Evolutionary conservation across 2,329 filamentous ascomycete genomes (phyloP), one percentile per base, ranked within the genome.

Genomic region (Hortaea werneckii): DNA sequence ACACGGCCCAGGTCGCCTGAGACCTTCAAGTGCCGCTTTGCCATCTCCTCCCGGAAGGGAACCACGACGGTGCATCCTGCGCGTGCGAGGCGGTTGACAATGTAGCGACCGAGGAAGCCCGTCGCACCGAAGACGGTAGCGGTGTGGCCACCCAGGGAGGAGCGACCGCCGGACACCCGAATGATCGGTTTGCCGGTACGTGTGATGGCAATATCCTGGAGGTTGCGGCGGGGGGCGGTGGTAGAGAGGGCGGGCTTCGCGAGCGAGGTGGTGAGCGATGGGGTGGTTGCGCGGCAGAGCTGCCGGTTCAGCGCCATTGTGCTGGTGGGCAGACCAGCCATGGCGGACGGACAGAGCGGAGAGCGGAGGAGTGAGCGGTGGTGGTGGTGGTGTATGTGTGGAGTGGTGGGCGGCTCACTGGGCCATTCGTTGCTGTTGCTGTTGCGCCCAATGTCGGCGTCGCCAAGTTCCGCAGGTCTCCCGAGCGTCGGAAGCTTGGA

Each of bases 111-210:
- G 46, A 98, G 74, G 67, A 94, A 90, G 54, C 92, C 92, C 51
- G 89, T 95, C 62, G 92, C 92, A 70, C 92, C 92, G 71, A 98
- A 98, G 60, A 98, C 90, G 48, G 92, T 98, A 51, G 86, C 90
- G 52, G 89, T 95, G 71, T 96, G 88, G 56, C 90, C 90, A 87
- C 61, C 62, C 28, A 58, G 50, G 44, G 53, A 58, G 61, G 68
- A 62, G 62, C 90, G 83, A 74, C 92, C 92, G 71, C 90, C 90
- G 64, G 89, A 81, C 47, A 84, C 75, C 62, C 88, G 84, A 63
- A 96, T 73, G 60, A 96, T 89, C 51, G 92, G 90, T 76, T 95
- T 95, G 68, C 92, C 92, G 48, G 92, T 98, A 61, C 92, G 79
- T 51, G 90, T 94, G 64, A 98, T 95, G 61, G 85, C 76, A 63